A percentile compares a stretch with the other conserved stretches of the same genome.
Evolutionary conservation across 164 flowering plant species (phyloP).

Genomic region (Vitis rupestris): DNA sequence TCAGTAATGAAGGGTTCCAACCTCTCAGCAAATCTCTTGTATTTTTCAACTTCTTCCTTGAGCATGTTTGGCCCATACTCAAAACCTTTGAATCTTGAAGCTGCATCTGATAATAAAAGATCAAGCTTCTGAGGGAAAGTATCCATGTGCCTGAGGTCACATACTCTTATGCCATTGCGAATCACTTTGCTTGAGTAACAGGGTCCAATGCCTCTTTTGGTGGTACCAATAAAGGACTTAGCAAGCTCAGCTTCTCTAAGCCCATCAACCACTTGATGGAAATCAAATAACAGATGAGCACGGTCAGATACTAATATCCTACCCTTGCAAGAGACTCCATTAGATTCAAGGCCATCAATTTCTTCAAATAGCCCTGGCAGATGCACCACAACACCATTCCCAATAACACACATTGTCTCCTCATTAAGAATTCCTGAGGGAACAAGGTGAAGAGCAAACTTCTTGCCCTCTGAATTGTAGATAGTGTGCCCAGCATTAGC

Average conservation of each 20-base stretch:
- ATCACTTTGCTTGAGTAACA: constrained; percentile 85
- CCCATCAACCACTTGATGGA: constrained; percentile 87
- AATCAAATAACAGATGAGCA: constrained; percentile 88
- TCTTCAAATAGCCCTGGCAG: constrained; percentile 83
- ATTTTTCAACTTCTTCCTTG: constrained; percentile 76
- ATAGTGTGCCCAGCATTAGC: constrained; percentile 99
- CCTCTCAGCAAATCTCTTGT: constrained; percentile 83
- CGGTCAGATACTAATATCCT: constrained; percentile 92
- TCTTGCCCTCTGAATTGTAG: constrained; percentile 88
- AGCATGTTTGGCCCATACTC: constrained; percentile 64
- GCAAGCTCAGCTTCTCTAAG: constrained; percentile 90
- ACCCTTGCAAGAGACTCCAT: constrained; percentile 81
- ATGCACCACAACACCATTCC: constrained; percentile 97
- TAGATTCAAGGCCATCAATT: constrained; percentile 84
- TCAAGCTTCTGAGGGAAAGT: constrained; percentile 89
- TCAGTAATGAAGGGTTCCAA: constrained; percentile 89
- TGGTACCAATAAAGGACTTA: constrained; percentile 90
- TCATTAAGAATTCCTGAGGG: constrained; percentile 97
- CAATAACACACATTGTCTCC: constrained; percentile 86
- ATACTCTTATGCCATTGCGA: constrained; percentile 86
- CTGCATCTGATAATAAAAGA: constrained; percentile 77
- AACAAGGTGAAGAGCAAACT: constrained; percentile 95
- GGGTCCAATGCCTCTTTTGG: constrained; percentile 95
- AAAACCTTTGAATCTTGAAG: constrained; percentile 71
- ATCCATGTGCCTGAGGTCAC: constrained; percentile 97